Evolutionary conservation across 2,329 filamentous ascomycete species (phyloP).

Genomic region (Ciborinia camelliae): DNA sequence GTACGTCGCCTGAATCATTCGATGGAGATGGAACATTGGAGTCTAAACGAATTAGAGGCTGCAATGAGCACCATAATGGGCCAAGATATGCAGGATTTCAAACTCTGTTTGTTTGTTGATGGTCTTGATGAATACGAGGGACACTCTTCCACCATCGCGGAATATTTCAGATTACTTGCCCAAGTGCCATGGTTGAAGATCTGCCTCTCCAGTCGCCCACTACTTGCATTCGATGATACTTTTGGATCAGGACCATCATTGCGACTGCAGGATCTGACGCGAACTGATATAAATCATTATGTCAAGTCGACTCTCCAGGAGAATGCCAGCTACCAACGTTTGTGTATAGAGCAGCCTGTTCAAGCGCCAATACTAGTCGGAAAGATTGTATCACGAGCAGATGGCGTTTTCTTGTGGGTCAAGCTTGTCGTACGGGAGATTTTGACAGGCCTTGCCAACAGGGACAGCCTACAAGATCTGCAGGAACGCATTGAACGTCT

Average conservation of each 20-base stretch:
- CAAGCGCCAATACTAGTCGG: not conserved
- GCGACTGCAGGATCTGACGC: slow-evolving; percentile 17
- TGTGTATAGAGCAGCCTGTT: not conserved
- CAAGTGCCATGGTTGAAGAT: slow-evolving; percentile 12
- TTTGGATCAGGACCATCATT: slow-evolving; percentile 6
- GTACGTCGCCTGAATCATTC: not conserved
- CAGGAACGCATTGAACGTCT: slow-evolving; percentile 22
- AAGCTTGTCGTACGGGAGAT: slow-evolving; percentile 19
- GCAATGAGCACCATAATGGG: not conserved
- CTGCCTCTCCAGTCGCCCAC: slow-evolving; percentile 20
- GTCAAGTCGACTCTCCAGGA: slow-evolving; percentile 10
- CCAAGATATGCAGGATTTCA: not conserved
- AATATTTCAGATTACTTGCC: slow-evolving; percentile 12
- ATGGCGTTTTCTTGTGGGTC: slow-evolving; percentile 23
- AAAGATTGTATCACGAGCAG: slow-evolving; percentile 16
- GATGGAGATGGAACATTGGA: not conserved
- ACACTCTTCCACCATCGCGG: slow-evolving; percentile 7
- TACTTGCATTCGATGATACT: slow-evolving; percentile 16
- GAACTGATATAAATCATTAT: slow-evolving; percentile 14
- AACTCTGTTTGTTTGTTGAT: not conserved
- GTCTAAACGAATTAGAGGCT: not conserved
- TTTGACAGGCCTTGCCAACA: slow-evolving; percentile 16
- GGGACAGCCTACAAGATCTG: slow-evolving; percentile 26
- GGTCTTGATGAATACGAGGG: slow-evolving; percentile 17
- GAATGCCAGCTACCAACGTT: not conserved